Evolutionary conservation across 768 basidiomycete genomes (phyloP).

Genomic region (Boletus vermiculosoides): DNA sequence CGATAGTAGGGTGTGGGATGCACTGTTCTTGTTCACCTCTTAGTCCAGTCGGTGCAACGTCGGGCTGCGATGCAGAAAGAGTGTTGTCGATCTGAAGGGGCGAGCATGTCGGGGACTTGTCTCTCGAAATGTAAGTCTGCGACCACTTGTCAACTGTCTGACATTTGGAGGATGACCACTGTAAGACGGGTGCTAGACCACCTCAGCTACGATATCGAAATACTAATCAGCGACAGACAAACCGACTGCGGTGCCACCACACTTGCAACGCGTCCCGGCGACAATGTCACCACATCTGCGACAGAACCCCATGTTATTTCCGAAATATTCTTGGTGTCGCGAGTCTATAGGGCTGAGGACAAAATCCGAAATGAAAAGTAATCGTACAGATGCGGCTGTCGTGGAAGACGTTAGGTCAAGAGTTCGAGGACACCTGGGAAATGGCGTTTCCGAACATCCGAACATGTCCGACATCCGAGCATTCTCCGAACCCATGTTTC

Average conservation of each 20-base stretch:
- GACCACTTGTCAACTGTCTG: slow-evolving; percentile 70
- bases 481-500: no score
- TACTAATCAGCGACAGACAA: slow-evolving; percentile 32
- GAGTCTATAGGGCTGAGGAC: background rate
- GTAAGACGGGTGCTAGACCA: slow-evolving; percentile 59
- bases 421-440: no score
- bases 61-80: slow-evolving; percentile 12
- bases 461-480: no score
- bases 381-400: background rate
- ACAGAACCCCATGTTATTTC: slow-evolving; percentile 71
- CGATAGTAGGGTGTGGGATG: slow-evolving; percentile 13
- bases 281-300: slow-evolving; percentile 85
- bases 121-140: slow-evolving; percentile 66
- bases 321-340: background rate
- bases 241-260: slow-evolving; percentile 81
- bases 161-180: slow-evolving; percentile 51
- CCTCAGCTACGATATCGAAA: slow-evolving; percentile 13
- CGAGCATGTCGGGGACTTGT: slow-evolving; percentile 45
- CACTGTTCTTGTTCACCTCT: slow-evolving; percentile 5
- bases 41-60: slow-evolving; percentile 6
- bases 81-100: slow-evolving; percentile 22
- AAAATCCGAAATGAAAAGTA: background rate
- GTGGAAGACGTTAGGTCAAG: slow-evolving; percentile 3
- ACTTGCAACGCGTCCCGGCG: slow-evolving; percentile 65
- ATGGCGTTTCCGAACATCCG: no score